Percentiles rank a stretch among this genome's conserved stretches.
Conservation (phyloP, 2,329 filamentous ascomycete species). For the Diaporthe helianthi region DNA sequence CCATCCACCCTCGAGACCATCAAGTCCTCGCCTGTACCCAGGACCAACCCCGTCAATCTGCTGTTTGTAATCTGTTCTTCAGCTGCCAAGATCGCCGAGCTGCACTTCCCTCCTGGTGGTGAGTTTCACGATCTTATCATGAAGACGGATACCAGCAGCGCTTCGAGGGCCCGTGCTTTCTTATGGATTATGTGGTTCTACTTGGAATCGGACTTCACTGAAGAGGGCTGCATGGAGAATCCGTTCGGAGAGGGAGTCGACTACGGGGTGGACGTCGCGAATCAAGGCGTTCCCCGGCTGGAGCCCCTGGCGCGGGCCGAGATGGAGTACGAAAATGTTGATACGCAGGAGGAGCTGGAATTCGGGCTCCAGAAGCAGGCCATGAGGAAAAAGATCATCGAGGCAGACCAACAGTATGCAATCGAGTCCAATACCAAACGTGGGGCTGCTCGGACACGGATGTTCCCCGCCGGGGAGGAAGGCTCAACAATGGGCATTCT, state of each 20-base stretch:
- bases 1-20: constrained; percentile 85
- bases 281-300: constrained; percentile 74
- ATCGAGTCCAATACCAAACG: constrained; percentile 67
- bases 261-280: constrained; percentile 68
- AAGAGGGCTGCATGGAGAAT: constrained; percentile 86
- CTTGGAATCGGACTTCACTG: constrained; percentile 91
- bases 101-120: constrained; percentile 83
- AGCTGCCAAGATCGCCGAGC: constrained; percentile 88
- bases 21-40: constrained; percentile 67
- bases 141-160: constrained; percentile 82
- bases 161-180: constrained; percentile 85
- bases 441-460: constrained; percentile 48
- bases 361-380: constrained; percentile 78
- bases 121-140: constrained; percentile 98
- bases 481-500: constrained; percentile 63
- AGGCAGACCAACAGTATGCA: constrained; percentile 75
- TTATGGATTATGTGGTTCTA: constrained; percentile 99
- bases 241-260: constrained; percentile 81
- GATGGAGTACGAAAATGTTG: constrained; percentile 74
- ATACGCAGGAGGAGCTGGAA: constrained; percentile 71
- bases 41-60: constrained; percentile 96
- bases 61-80: constrained; percentile 94
- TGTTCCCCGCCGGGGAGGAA: constrained; percentile 49
- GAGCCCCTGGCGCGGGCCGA: constrained; percentile 70
- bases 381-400: constrained; percentile 76